Evolutionary conservation across 495 filamentous ascomycete species (phyloP).

Genomic region (Terfezia claveryi): DNA sequence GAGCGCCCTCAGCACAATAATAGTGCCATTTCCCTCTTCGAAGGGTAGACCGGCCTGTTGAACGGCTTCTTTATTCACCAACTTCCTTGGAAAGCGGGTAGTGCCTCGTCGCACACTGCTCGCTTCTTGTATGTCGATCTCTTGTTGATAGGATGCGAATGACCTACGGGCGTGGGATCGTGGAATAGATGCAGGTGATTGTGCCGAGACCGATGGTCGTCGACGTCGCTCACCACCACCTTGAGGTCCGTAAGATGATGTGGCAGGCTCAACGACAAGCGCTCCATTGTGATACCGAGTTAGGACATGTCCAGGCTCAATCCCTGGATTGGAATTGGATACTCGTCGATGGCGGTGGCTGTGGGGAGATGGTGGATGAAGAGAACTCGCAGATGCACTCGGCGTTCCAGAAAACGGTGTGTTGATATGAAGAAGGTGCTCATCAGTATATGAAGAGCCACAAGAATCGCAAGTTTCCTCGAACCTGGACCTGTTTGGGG

Average conservation of each 20-base stretch:
- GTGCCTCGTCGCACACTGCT: conserved; percentile 9
- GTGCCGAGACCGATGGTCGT: background rate
- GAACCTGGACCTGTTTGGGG: conserved; percentile 7
- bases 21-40: conserved; percentile 10
- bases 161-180: conserved; percentile 1
- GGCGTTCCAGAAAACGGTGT: conserved; percentile 10
- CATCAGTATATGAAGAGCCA: conserved; percentile 3
- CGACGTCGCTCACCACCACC: background rate
- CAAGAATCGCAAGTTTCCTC: conserved; percentile 13
- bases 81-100: conserved; percentile 14
- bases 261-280: background rate
- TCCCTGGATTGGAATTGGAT: background rate
- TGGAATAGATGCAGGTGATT: conserved; percentile 5
- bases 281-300: background rate
- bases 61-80: conserved; percentile 14
- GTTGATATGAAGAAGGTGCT: conserved; percentile 9
- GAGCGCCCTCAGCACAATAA: conserved; percentile 15
- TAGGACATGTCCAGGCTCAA: background rate
- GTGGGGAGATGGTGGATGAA: conserved; percentile 1
- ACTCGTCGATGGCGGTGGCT: background rate
- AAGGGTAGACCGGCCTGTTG: conserved; percentile 13
- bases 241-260: conserved; percentile 5
- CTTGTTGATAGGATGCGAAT: conserved; percentile 10
- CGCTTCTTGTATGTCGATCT: conserved; percentile 7
- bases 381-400: background rate